These are phyloP conservation scores for Rhododendron kiyosumense DNA, from an alignment of 148 eudicot genomes.

Conservation along the genomic window DNA sequence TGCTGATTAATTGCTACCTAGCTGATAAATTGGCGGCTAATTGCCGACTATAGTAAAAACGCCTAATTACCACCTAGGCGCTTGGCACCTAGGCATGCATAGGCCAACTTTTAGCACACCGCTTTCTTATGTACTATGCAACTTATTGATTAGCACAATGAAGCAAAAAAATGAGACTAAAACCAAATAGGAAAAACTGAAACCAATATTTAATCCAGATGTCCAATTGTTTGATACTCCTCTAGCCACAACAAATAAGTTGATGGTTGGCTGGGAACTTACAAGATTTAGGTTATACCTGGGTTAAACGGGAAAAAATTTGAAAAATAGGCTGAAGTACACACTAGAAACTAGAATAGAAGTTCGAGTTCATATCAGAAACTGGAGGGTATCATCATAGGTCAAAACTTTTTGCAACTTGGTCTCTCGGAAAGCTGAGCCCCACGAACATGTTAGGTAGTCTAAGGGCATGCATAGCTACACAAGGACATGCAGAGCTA, in stretches of 20 bases:
- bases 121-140: neutral
- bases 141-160: neutral
- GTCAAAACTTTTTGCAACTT: neutral
- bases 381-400: neutral
- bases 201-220: neutral
- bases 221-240: neutral
- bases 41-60: neutral
- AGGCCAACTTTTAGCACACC: neutral
- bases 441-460: neutral
- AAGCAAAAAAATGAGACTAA: neutral
- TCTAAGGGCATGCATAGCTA: neutral
- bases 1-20: neutral
- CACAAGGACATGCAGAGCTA: neutral
- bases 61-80: neutral
- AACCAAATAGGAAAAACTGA: neutral
- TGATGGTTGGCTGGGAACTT: neutral
- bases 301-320: neutral
- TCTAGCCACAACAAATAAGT: neutral
- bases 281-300: neutral
- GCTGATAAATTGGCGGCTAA: neutral
- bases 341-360: neutral
- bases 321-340: neutral
- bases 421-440: neutral
- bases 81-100: neutral
- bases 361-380: neutral